Evolutionary conservation across 805 yeast species (phyloP).

Genomic region (Isabelozyma rhagii): DNA sequence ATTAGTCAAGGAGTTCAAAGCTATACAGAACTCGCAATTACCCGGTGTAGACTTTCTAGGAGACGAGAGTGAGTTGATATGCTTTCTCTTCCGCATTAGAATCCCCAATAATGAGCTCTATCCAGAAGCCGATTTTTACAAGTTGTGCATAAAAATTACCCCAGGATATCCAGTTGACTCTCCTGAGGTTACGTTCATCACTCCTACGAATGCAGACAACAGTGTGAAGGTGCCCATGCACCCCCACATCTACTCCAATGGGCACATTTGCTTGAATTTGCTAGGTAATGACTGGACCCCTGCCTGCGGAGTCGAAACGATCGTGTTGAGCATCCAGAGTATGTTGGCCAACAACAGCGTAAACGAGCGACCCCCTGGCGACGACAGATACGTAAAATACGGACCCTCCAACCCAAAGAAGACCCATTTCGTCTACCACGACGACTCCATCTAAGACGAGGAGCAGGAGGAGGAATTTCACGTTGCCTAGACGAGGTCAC

Average conservation of each 20-base stretch:
- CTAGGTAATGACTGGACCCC: constrained; percentile 70
- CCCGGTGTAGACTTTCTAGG: constrained; percentile 23
- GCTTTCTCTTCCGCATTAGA: constrained; percentile 19
- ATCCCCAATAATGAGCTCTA: constrained; percentile 8
- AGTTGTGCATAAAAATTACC: constrained; percentile 42
- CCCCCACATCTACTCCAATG: constrained; percentile 74
- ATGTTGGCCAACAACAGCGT: constrained; percentile 52
- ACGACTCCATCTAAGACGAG: constrained; percentile 40
- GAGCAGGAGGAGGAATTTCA: no score
- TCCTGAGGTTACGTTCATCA: constrained; percentile 56
- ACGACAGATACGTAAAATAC: constrained; percentile 41
- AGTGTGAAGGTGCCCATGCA: constrained; percentile 47
- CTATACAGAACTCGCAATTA: constrained; percentile 7
- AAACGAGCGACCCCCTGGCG: constrained; percentile 56
- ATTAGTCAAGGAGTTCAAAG: constrained; percentile 24
- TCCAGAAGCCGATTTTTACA: constrained; percentile 22
- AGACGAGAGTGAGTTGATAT: constrained; percentile 13
- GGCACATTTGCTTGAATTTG: constrained; percentile 72
- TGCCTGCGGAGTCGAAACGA: constrained; percentile 48
- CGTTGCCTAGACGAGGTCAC: neutral
- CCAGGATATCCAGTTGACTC: constrained; percentile 54
- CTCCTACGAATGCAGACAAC: neutral
- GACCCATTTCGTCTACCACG: constrained; percentile 54
- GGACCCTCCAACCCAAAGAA: constrained; percentile 61
- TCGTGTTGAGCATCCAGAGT: constrained; percentile 59